Evolutionary conservation across 495 filamentous ascomycete genomes (phyloP).

Genomic region (Niebla homalea): DNA sequence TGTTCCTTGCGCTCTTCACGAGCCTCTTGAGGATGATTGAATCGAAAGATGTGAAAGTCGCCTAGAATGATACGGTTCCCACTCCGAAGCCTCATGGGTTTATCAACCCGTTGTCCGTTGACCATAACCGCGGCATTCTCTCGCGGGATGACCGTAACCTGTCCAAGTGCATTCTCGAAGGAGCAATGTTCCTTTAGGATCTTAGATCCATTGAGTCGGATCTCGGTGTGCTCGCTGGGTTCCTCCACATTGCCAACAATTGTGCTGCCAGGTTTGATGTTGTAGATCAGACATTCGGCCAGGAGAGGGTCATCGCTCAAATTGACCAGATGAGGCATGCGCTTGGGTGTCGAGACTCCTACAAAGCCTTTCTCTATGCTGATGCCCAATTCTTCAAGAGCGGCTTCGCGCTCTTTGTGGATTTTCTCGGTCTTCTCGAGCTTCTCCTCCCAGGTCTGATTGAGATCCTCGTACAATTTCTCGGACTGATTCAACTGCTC

Average conservation of each 20-base stretch:
- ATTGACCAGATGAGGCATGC: slow-evolving; percentile 98
- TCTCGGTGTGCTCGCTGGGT: slow-evolving; percentile 66
- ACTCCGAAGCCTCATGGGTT: slow-evolving; percentile 71
- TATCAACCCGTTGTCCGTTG: slow-evolving; percentile 77
- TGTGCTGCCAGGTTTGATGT: slow-evolving; percentile 88
- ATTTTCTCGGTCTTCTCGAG: slow-evolving; percentile 88
- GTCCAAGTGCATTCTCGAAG: slow-evolving; percentile 84
- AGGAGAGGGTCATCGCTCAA: slow-evolving; percentile 90
- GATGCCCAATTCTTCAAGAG: slow-evolving; percentile 91
- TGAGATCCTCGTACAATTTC: slow-evolving; percentile 90
- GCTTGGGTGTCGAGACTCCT: slow-evolving; percentile 89
- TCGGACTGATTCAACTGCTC: slow-evolving; percentile 93
- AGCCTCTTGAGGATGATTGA: slow-evolving; percentile 96
- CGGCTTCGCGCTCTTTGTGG: slow-evolving; percentile 91
- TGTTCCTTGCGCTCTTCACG: slow-evolving; percentile 83
- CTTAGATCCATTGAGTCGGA: slow-evolving; percentile 83
- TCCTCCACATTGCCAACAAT: slow-evolving; percentile 86
- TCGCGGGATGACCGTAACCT: slow-evolving; percentile 76
- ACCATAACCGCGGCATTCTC: slow-evolving; percentile 95
- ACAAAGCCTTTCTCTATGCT: slow-evolving; percentile 98
- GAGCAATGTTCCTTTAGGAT: slow-evolving; percentile 86
- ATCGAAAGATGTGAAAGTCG: slow-evolving; percentile 98
- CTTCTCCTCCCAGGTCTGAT: slow-evolving; percentile 98
- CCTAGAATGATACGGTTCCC: slow-evolving; percentile 92
- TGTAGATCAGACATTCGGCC: slow-evolving; percentile 95